Percentiles rank a stretch among this genome's conserved stretches.
Evolutionary conservation across 2,329 filamentous ascomycete genomes (phyloP).

Genomic region (Ophiostoma fasciatum): DNA sequence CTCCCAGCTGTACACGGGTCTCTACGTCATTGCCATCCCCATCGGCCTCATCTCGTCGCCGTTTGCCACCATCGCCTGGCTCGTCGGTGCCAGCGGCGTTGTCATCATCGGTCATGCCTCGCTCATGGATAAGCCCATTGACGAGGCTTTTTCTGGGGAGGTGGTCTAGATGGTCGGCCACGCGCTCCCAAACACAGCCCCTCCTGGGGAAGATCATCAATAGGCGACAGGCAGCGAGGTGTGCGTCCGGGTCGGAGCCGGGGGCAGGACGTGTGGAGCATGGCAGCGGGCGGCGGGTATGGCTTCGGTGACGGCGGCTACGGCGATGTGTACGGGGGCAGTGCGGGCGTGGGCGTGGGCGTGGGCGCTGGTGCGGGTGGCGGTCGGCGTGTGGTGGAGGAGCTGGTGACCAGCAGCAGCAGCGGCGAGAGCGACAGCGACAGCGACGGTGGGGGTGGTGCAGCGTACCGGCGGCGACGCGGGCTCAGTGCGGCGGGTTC

Average conservation of each 20-base stretch:
- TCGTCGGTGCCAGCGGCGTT: slow-evolving; percentile 89
- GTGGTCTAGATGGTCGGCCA: slow-evolving; percentile 99
- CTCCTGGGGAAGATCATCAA: slow-evolving; percentile 99
- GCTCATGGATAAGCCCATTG: slow-evolving; percentile 96
- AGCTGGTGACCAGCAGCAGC: slow-evolving; percentile 46
- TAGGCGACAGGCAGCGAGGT: too few species aligned
- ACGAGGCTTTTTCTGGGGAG: slow-evolving; percentile 99
- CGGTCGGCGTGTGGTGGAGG: slow-evolving; percentile 43
- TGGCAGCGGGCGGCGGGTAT: slow-evolving; percentile 3
- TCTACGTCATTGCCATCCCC: slow-evolving; percentile 71
- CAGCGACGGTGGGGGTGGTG: slow-evolving; percentile 35
- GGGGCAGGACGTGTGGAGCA: slow-evolving; percentile 20
- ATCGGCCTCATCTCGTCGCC: slow-evolving; percentile 75
- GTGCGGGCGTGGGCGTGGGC: too few species aligned
- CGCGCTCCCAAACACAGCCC: slow-evolving; percentile 91
- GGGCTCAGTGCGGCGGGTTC: too few species aligned
- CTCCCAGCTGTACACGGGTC: slow-evolving; percentile 84
- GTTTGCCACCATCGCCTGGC: slow-evolving; percentile 76
- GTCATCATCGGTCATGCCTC: slow-evolving; percentile 89
- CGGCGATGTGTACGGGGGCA: too few species aligned
- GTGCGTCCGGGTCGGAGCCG: slow-evolving; percentile 17
- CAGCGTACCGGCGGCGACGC: slow-evolving; percentile 3
- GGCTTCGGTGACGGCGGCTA: background rate
- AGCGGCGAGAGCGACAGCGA: slow-evolving; percentile 37
- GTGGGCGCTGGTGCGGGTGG: too few species aligned